Evolutionary conservation across 1,139 yeast genomes (phyloP), one percentile per base, ranked within the genome.

Genomic region (Hemisphaericaspora xylanilytica): DNA sequence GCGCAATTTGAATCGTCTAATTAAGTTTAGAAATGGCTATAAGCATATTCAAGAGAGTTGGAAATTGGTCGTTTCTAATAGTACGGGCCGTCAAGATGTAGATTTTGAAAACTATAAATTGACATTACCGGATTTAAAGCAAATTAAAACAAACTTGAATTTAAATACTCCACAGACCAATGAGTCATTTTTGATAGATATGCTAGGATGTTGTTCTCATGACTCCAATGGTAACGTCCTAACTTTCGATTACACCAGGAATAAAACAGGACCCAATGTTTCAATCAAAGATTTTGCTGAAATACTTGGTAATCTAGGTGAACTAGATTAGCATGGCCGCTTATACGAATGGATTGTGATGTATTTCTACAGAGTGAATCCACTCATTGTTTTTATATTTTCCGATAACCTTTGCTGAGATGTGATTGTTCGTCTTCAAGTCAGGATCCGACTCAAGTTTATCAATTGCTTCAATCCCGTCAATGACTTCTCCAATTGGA

Each of bases 261-360:
- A 53, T 2, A 56, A 58, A 35, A 39, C 44, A 8, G 73, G 72
- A 0, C 49, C 67, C 3, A 52, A 52, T 36, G 57, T 70, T 5
- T 47, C 51, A 5, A 61, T 70, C 37, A 70, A 67, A 44, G 75
- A 68, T 40, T 70, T 71, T 55, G 75, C 73, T 2, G 71, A 63
- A 44, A 63, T 70, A 4, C 46, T 70, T 31, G 76, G 75, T 1
- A 60, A 57, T 26, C 43, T 70, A 13, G 76, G 75, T 1, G 75
- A 70, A 45, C 52, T 59, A 10, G 63, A 57, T 26, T 58, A 26
- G 29, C 20, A 20, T 6, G 4, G 25, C 12, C 5, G 2, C 12
- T n/a, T 25, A 37, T 24, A 34, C 35, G 25, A 36, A 41, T 17
- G 44, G 44, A 36, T 56, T 56, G 37, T 49, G 35, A 37, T 54